phyloP scores from a whole-genome alignment of 2,329 filamentous ascomycete species.

The Exophiala alcalophila region DNA sequence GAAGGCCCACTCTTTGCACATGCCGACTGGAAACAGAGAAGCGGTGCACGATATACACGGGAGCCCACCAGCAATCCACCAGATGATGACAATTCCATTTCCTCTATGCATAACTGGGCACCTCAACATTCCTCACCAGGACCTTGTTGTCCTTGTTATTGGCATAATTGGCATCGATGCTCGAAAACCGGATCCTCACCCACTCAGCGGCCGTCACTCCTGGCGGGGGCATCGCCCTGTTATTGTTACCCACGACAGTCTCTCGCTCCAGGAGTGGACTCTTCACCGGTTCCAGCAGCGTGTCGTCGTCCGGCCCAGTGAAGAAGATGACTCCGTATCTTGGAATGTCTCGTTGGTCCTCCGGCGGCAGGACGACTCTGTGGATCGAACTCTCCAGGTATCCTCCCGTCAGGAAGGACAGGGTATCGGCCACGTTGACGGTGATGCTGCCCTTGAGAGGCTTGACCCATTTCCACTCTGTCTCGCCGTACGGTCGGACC shows the following conservation, averaged over 20 bases:
- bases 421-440: slow-evolving; percentile 50
- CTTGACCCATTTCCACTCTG: slow-evolving; percentile 49
- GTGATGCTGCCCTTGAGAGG: slow-evolving; percentile 47
- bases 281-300: slow-evolving; percentile 34
- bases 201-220: background rate
- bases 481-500: slow-evolving; percentile 44
- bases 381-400: slow-evolving; percentile 51
- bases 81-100: background rate
- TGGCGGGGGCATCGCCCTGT: background rate
- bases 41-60: too few species aligned
- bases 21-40: too few species aligned
- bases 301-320: slow-evolving; percentile 41
- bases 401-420: slow-evolving; percentile 48
- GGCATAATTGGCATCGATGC: slow-evolving; percentile 6
- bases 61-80: too few species aligned
- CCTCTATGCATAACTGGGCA: slow-evolving; percentile 32
- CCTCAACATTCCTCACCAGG: slow-evolving; percentile 4
- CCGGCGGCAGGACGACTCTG: slow-evolving; percentile 48
- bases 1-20: too few species aligned
- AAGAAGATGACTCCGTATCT: slow-evolving; percentile 46
- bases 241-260: slow-evolving; percentile 1
- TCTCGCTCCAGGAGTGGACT: slow-evolving; percentile 35
- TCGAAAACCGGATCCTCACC: slow-evolving; percentile 4
- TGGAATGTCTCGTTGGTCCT: slow-evolving; percentile 47
- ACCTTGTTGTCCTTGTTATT: slow-evolving; percentile 9